Evolutionary conservation across 148 eudicot species (phyloP), one percentile per base, ranked within the genome.

Genomic region (Chenopodium formosanum): DNA sequence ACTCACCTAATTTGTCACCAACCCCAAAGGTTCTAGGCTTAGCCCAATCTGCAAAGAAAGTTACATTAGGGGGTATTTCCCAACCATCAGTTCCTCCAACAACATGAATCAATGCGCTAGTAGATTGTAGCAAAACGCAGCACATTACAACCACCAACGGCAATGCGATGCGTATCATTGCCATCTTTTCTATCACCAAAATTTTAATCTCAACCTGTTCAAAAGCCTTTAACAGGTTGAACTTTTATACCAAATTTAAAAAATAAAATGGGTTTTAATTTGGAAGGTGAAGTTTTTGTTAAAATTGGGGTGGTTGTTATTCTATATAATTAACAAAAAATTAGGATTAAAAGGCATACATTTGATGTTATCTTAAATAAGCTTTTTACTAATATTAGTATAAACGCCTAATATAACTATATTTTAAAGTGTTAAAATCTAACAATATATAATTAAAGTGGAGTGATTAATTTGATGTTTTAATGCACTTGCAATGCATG

Each of bases 31-130:
- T 86, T 22, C 88, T 83, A 46, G 90, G 85, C 70, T 85, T 85
- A 67, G 90, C 93, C 93, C 93, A 91, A 3, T 91, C 87, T 8
- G 47, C 44, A 37, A 73, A 91, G 74, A 85, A 91, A 48, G 85
- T 86, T 2, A 69, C 10, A 74, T 80, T 89, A 17, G 90, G 90
- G 27, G 93, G 93, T 46, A 91, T 53, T 65, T 76, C 79, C 93
- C 93, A 91, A 2, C 93, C 93, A 0, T 58, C 40, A 22, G 63
- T 77, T 72, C 90, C 93, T 64, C 93, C 93, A 48, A 91, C 91
- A 11, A 88, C 84, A 40, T 91, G 91, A 74, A 86, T 84, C 64
- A 89, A 67, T 37, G 91, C 91, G n/a, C 47, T 83, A 12, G 85
- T 40, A 7, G 82, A 78, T 22, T 82, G 82, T 50, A 80, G 40